Conservation (phyloP, 495 filamentous ascomycete species). For the Lasiosphaeris hirsuta region DNA sequence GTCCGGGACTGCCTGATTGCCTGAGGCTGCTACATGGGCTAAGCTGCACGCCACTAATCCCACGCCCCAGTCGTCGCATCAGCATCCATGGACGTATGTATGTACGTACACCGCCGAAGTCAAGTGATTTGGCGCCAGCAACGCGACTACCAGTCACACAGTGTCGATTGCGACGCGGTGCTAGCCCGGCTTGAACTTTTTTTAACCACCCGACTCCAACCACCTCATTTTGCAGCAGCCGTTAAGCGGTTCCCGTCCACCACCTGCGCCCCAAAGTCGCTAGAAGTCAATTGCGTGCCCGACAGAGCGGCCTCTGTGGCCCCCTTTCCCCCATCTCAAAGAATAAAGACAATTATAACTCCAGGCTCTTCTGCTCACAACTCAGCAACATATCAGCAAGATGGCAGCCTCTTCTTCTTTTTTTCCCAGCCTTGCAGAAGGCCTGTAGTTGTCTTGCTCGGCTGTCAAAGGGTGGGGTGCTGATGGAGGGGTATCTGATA, state of each 20-base stretch:
- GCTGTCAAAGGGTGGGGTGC: constrained; percentile 1
- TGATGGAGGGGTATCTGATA: constrained; percentile 7
- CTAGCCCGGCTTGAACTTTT: constrained; percentile 12
- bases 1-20: too few relatives aligned
- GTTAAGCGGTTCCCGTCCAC: neutral
- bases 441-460: neutral
- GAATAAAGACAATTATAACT: neutral
- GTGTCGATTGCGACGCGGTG: constrained; percentile 28
- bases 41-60: neutral
- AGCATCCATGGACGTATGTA: neutral
- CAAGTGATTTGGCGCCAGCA: constrained; percentile 33
- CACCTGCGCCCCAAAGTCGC: neutral
- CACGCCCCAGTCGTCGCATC: neutral
- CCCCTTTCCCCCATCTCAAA: too few relatives aligned
- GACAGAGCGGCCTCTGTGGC: too few relatives aligned
- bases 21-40: too few relatives aligned
- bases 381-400: neutral
- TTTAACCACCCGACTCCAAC: constrained; percentile 7
- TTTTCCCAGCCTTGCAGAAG: constrained; percentile 6
- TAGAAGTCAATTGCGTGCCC: too few relatives aligned
- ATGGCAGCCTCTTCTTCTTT: neutral
- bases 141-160: constrained; percentile 26
- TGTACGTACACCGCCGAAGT: constrained; percentile 7
- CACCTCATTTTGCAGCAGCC: constrained; percentile 9
- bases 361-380: neutral